These are phyloP conservation scores for Rhodamnia argentea DNA, from an alignment of 345 rosid genomes.

Conservation along the genomic window DNA sequence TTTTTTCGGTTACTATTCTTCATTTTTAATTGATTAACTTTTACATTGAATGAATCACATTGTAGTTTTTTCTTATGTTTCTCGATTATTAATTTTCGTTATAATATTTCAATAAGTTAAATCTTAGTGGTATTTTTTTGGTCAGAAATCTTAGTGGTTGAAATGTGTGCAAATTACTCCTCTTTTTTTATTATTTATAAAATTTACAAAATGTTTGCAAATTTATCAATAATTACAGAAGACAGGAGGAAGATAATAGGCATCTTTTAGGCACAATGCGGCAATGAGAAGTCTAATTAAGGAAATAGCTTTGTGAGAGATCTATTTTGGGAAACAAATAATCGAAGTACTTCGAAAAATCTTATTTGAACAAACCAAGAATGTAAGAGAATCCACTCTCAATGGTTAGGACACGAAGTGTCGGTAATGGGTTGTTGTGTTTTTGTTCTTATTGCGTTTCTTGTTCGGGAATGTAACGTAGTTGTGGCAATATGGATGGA, in stretches of 20 bases:
- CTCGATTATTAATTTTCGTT: too few species aligned
- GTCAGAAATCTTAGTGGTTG: too few species aligned
- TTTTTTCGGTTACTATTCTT: neutral
- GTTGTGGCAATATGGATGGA: neutral
- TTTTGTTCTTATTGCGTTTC: neutral
- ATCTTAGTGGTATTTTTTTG: too few species aligned
- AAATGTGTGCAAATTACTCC: too few species aligned
- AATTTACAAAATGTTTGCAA: neutral
- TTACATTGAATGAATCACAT: neutral
- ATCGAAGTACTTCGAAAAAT: rapidly evolving
- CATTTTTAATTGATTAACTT: neutral
- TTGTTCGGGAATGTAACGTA: neutral
- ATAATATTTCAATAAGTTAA: too few species aligned
- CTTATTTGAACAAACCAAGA: neutral
- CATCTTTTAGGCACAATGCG: neutral
- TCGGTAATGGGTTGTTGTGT: neutral
- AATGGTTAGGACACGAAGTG: neutral
- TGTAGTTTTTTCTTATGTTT: neutral
- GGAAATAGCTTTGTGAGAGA: neutral
- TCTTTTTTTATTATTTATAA: too few species aligned
- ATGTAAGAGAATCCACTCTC: neutral
- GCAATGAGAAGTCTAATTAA: neutral
- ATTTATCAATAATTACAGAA: neutral
- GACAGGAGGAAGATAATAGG: neutral
- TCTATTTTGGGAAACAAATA: neutral